phyloP scores from a whole-genome alignment of 1,284 basidiomycete genomes.

The Austroboletus olivaceoglutinosus region DNA sequence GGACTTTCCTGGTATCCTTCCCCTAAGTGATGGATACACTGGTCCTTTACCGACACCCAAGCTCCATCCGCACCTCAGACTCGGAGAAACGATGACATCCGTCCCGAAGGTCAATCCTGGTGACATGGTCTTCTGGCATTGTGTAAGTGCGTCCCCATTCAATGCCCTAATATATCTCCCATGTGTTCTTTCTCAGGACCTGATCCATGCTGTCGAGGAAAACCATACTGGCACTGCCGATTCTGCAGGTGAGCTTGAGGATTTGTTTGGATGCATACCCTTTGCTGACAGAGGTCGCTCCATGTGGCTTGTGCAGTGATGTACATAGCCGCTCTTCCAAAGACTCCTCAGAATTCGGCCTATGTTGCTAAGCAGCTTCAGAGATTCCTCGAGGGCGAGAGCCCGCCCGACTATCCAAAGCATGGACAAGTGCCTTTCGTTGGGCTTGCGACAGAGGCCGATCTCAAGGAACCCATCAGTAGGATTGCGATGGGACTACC shows the following conservation, averaged over 20 bases:
- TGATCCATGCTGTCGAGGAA: constrained; percentile 77
- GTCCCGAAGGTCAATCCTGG: constrained; percentile 74
- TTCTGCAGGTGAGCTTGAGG: constrained; percentile 55
- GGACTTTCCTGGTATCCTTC: constrained; percentile 59
- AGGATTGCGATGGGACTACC: constrained; percentile 32
- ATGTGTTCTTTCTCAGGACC: constrained; percentile 42
- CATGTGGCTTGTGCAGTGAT: constrained; percentile 45
- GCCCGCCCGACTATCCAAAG: constrained; percentile 75
- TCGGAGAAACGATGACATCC: constrained; percentile 73
- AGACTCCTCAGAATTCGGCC: constrained; percentile 59
- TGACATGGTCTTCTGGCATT: constrained; percentile 88
- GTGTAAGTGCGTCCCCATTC: constrained; percentile 35
- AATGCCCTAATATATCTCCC: neutral
- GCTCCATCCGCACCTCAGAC: constrained; percentile 65
- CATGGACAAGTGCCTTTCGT: constrained; percentile 33
- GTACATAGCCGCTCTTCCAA: constrained; percentile 81
- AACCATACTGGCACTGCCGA: constrained; percentile 68
- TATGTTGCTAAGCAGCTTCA: constrained; percentile 66
- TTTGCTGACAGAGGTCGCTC: neutral
- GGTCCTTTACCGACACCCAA: constrained; percentile 53
- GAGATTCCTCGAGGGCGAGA: constrained; percentile 55
- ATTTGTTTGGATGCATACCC: neutral
- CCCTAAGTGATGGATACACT: constrained; percentile 42
- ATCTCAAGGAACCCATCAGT: constrained; percentile 21
- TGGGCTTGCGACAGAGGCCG: constrained; percentile 24